Conservation (phyloP, 139 green algal species). For the Medakamo hakoo region DNA sequence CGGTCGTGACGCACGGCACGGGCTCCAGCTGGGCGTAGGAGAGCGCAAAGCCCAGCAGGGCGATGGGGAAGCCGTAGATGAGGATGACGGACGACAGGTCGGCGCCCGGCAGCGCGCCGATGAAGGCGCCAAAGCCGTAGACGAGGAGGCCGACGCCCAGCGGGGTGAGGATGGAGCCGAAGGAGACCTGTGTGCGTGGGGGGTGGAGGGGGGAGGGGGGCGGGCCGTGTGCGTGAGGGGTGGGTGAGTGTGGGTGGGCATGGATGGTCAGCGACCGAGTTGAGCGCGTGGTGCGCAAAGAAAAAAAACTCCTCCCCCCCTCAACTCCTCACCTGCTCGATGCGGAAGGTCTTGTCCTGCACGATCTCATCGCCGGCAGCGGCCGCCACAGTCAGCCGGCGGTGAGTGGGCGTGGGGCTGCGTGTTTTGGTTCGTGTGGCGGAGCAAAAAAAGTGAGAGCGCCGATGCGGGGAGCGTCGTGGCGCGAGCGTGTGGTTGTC, state of each 20-base stretch:
- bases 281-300: background rate
- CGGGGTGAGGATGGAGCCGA: constrained; percentile 64
- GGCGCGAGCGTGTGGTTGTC: too few relatives aligned
- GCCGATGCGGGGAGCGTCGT: too few relatives aligned
- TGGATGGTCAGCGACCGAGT: background rate
- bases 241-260: background rate
- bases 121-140: constrained; percentile 89
- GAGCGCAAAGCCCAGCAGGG: constrained; percentile 85
- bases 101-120: constrained; percentile 72
- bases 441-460: too few relatives aligned
- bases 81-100: constrained; percentile 78
- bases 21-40: constrained; percentile 74
- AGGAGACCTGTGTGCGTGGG: constrained; percentile 47
- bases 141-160: constrained; percentile 53
- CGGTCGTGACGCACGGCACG: constrained; percentile 46
- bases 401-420: too few relatives aligned
- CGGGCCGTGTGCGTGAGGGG: background rate
- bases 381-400: too few relatives aligned
- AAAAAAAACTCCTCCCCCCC: too few relatives aligned
- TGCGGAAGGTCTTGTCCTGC: constrained; percentile 12
- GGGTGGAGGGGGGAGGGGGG: background rate
- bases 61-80: constrained; percentile 94
- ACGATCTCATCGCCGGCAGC: too few relatives aligned
- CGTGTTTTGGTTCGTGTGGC: too few relatives aligned
- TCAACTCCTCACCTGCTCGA: constrained; percentile 8